Conservation (phyloP, 768 basidiomycete species). For the Gloeopeniophorella convolvens region DNA sequence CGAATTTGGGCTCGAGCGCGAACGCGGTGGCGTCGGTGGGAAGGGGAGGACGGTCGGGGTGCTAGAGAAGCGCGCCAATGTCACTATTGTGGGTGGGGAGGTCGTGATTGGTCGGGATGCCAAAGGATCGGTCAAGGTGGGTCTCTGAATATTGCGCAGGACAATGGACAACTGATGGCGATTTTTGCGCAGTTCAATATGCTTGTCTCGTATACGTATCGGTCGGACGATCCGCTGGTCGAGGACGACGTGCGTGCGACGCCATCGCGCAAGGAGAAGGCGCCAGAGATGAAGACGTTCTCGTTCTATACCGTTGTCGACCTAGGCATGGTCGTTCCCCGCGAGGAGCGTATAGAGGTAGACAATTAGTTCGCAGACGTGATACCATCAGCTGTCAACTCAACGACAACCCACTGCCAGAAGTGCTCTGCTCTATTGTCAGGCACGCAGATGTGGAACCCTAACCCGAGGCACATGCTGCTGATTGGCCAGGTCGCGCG, state of each 20-base stretch:
- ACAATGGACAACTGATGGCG: conserved; percentile 1
- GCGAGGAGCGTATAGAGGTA: conserved; percentile 38
- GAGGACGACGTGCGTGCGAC: conserved; percentile 41
- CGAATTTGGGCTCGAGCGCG: conserved; percentile 30
- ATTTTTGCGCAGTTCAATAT: conserved; percentile 72
- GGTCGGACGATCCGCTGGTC: conserved; percentile 76
- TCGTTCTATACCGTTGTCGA: conserved; percentile 84
- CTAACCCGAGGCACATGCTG: conserved; percentile 1
- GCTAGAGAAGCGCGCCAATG: conserved; percentile 84
- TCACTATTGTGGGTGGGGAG: conserved; percentile 84
- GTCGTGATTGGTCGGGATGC: conserved; percentile 80
- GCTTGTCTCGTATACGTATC: conserved; percentile 90
- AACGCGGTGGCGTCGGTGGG: conserved; percentile 42
- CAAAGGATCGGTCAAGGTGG: conserved; percentile 69
- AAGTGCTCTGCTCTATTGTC: too few relatives aligned
- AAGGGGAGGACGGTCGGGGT: conserved; percentile 64
- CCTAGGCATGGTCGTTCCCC: conserved; percentile 62
- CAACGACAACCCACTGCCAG: too few relatives aligned
- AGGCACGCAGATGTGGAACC: too few relatives aligned
- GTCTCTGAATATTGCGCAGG: conserved; percentile 23
- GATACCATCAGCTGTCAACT: too few relatives aligned
- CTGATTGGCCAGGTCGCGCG: background rate
- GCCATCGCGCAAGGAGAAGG: conserved; percentile 40
- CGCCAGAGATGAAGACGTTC: conserved; percentile 79
- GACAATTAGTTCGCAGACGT: too few relatives aligned